Evolutionary conservation across 768 basidiomycete species (phyloP).

Genomic region (Pisolithus tinctorius): DNA sequence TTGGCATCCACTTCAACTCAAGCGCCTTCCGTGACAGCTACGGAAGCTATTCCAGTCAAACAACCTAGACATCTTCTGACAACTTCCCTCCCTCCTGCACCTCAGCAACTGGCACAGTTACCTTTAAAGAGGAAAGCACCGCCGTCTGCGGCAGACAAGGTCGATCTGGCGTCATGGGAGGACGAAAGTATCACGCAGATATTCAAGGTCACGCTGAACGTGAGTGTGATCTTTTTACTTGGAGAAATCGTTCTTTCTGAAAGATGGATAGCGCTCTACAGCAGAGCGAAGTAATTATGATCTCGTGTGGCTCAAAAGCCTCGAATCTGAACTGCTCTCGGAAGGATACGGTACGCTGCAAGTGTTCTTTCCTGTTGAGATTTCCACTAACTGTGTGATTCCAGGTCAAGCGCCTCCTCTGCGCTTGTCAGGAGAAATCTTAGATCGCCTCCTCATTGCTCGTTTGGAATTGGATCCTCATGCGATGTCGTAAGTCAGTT

Average conservation of each 20-base stretch:
- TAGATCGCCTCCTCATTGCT: slow-evolving; percentile 77
- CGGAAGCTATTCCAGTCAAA: slow-evolving; percentile 25
- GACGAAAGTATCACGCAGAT: slow-evolving; percentile 58
- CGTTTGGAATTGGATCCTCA: slow-evolving; percentile 76
- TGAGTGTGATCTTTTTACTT: slow-evolving; percentile 30
- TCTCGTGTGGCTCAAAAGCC: slow-evolving; percentile 76
- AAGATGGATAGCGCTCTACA: slow-evolving; percentile 39
- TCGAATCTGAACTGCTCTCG: slow-evolving; percentile 59
- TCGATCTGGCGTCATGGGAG: slow-evolving; percentile 67
- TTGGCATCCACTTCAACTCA: slow-evolving; percentile 10
- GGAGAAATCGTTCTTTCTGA: slow-evolving; percentile 2
- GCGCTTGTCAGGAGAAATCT: slow-evolving; percentile 48
- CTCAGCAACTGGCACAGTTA: slow-evolving; percentile 26
- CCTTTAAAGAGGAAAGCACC: slow-evolving; percentile 45
- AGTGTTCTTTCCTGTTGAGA: background rate
- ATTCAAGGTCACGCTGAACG: slow-evolving; percentile 75
- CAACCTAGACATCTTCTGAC: slow-evolving; percentile 28
- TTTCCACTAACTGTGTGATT: background rate
- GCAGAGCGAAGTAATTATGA: slow-evolving; percentile 60
- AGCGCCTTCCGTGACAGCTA: slow-evolving; percentile 22
- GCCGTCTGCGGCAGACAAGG: slow-evolving; percentile 28
- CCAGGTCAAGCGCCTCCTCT: slow-evolving; percentile 28
- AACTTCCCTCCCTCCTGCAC: slow-evolving; percentile 22
- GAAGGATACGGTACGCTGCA: slow-evolving; percentile 42
- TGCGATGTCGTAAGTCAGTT: slow-evolving; percentile 52